Conservation (phyloP, 345 rosid genomes). For the Arabidopsis suecica region DNA sequence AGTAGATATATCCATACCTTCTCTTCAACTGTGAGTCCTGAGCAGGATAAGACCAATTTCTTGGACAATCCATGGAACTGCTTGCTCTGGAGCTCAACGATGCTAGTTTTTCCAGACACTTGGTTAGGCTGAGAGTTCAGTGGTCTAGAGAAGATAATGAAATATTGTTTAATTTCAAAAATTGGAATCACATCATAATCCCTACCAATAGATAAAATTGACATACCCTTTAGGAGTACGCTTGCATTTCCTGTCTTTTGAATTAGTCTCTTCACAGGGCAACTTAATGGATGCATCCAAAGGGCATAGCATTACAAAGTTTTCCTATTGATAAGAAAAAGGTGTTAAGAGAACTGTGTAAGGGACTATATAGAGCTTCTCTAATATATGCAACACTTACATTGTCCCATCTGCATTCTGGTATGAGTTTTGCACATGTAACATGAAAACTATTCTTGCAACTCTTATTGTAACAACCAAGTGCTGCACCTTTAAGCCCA, state of each 20-base stretch:
- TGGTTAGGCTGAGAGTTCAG: conserved; percentile 37
- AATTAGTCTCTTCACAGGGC: conserved; percentile 59
- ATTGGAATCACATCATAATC: neutral
- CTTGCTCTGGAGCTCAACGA: conserved; percentile 39
- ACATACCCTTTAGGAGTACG: conserved; percentile 54
- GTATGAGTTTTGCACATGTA: conserved; percentile 68
- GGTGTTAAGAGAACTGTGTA: neutral
- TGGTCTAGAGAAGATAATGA: conserved; percentile 49
- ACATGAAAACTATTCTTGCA: conserved; percentile 81
- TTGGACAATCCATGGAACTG: conserved; percentile 40
- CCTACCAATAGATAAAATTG: conserved; percentile 1
- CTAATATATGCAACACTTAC: conserved; percentile 53
- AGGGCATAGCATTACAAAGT: conserved; percentile 89
- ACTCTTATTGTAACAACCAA: conserved; percentile 84
- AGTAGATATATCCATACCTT: conserved; percentile 49
- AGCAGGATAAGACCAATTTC: conserved; percentile 78
- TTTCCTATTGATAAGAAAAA: conserved; percentile 56
- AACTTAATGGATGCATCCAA: conserved; percentile 69
- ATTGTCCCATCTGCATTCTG: conserved; percentile 87
- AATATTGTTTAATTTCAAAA: neutral
- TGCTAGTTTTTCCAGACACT: conserved; percentile 42
- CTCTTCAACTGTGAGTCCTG: conserved; percentile 73
- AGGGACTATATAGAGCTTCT: neutral
- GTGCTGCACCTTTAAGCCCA: conserved; percentile 92
- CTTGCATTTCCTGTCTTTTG: conserved; percentile 46